phyloP scores from a whole-genome alignment of 306 rosid species.

The Cucurbita pepo region DNA sequence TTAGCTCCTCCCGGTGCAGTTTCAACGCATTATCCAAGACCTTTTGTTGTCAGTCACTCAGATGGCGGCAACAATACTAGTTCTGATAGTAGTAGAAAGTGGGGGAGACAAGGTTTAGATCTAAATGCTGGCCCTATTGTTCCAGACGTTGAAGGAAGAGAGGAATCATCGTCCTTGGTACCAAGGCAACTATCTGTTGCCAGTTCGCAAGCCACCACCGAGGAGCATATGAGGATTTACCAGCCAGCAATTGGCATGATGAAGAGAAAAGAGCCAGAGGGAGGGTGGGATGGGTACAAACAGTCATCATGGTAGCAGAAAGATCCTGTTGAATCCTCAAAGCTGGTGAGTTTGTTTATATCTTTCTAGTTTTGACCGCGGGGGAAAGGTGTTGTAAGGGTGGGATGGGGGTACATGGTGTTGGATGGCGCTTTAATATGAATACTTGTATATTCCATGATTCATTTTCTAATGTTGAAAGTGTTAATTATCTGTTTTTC shows the following conservation, averaged over 20 bases:
- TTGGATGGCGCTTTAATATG: neutral
- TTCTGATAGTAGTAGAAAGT: conserved; percentile 33
- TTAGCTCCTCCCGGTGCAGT: conserved; percentile 39
- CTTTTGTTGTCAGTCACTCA: conserved; percentile 34
- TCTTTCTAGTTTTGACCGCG: conserved; percentile 1
- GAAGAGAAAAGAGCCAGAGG: conserved; percentile 70
- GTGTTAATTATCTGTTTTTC: conserved; percentile 16
- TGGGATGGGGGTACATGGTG: neutral
- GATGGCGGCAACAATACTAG: conserved; percentile 34
- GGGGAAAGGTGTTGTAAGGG: neutral
- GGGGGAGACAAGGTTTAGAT: conserved; percentile 62
- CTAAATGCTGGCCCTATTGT: conserved; percentile 69
- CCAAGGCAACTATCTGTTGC: conserved; percentile 46
- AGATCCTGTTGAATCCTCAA: conserved; percentile 4
- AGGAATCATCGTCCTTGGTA: conserved; percentile 20
- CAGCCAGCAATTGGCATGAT: conserved; percentile 32
- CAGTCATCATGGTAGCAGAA: conserved; percentile 43
- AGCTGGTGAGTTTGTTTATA: conserved; percentile 31
- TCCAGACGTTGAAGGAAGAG: conserved; percentile 49
- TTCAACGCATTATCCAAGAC: conserved; percentile 44
- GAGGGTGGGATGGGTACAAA: conserved; percentile 56
- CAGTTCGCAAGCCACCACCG: conserved; percentile 34
- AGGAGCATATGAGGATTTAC: conserved; percentile 43
- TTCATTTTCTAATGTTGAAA: neutral
- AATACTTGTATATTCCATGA: neutral